Percentiles rank a stretch among this genome's conserved stretches.
phyloP scores from a whole-genome alignment of 148 eudicot genomes.

The Talinum fruticosum region DNA sequence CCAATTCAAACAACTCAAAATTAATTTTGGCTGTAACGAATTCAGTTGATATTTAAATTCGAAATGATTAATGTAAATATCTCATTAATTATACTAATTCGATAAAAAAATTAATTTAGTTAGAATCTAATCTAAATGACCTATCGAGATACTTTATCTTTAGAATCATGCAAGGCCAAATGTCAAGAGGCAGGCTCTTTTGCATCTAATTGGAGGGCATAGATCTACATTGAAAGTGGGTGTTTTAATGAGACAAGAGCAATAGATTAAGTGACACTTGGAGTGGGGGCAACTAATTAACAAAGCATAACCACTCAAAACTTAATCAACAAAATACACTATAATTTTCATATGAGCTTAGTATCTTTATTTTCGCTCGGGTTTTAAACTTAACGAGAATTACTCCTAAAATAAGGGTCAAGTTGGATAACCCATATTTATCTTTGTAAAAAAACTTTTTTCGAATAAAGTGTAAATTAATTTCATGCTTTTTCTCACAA shows the following conservation, averaged over 20 bases:
- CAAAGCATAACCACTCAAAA: neutral
- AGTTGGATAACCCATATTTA: too few species aligned
- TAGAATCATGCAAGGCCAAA: conserved; percentile 40
- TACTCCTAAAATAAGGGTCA: too few species aligned
- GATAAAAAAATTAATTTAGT: neutral
- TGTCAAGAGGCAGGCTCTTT: conserved; percentile 37
- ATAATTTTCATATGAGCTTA: too few species aligned
- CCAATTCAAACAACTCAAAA: neutral
- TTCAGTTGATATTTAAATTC: neutral
- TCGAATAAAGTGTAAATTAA: too few species aligned
- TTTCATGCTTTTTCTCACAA: conserved; percentile 23
- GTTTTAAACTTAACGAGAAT: too few species aligned
- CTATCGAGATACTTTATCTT: conserved; percentile 8
- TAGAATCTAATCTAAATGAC: neutral
- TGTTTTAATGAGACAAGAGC: conserved; percentile 6
- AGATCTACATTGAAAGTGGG: conserved; percentile 10
- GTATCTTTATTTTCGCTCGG: too few species aligned
- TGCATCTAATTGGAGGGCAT: conserved; percentile 28
- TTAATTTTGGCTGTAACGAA: neutral
- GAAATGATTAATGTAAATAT: neutral
- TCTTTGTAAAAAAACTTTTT: too few species aligned
- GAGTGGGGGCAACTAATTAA: conserved; percentile 17
- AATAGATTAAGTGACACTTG: conserved; percentile 31
- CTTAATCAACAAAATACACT: neutral
- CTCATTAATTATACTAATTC: neutral